Percentiles rank a stretch among this genome's conserved stretches.
These are phyloP conservation scores for Evernia prunastri DNA, from an alignment of 495 filamentous ascomycete species.

Conservation along the genomic window DNA sequence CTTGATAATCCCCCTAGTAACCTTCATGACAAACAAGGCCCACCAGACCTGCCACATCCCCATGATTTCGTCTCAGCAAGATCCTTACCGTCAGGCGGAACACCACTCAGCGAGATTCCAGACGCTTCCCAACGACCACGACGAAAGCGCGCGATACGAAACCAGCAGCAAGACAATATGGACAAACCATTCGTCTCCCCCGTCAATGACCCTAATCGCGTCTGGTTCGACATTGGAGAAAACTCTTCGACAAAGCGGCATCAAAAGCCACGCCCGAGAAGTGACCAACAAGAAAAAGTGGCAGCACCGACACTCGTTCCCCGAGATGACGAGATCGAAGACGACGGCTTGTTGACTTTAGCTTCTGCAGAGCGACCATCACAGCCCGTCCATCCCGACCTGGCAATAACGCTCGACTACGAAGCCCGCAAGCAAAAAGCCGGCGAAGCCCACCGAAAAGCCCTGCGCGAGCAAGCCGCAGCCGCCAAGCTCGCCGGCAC, in stretches of 20 bases:
- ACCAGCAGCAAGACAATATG: slow-evolving; percentile 19
- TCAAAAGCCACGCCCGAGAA: background rate
- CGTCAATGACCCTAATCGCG: slow-evolving; percentile 21
- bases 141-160: slow-evolving; percentile 9
- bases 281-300: background rate
- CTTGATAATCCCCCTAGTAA: background rate
- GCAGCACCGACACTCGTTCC: slow-evolving; percentile 4
- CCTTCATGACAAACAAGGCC: background rate
- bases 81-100: slow-evolving; percentile 21
- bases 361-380: background rate
- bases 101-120: slow-evolving; percentile 27
- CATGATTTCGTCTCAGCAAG: slow-evolving; percentile 24
- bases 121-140: slow-evolving; percentile 19
- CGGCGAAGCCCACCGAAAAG: slow-evolving; percentile 26
- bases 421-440: slow-evolving; percentile 32
- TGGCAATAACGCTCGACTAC: slow-evolving; percentile 34
- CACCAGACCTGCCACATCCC: slow-evolving; percentile 5
- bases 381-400: slow-evolving; percentile 22
- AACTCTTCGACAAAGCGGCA: background rate
- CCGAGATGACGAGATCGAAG: slow-evolving; percentile 19
- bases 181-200: slow-evolving; percentile 37
- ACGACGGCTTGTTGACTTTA: background rate
- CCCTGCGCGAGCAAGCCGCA: slow-evolving; percentile 21
- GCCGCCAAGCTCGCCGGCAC: background rate
- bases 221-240: slow-evolving; percentile 31